These are phyloP conservation scores for Kwoniella mangroviensis DNA, from an alignment of 768 basidiomycete species.

Conservation along the genomic window DNA sequence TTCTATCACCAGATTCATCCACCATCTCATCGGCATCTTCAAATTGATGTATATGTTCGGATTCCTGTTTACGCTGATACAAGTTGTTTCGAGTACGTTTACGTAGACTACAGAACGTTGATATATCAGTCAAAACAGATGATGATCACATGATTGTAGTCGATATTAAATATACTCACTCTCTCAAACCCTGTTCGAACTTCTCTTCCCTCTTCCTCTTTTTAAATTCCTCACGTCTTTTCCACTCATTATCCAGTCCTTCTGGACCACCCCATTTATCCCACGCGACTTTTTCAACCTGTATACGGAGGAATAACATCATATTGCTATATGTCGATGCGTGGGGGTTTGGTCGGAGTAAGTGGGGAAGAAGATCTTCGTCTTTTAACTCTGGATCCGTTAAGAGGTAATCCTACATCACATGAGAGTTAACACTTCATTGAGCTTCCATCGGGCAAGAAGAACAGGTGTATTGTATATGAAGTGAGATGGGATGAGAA, in stretches of 20 bases:
- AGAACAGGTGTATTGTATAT: conserved; percentile 13
- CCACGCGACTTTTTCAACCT: conserved; percentile 91
- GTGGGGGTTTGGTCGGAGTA: conserved; percentile 92
- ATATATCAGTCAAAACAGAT: background rate
- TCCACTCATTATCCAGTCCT: conserved; percentile 85
- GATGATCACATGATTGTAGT: background rate
- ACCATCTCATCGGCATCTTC: conserved; percentile 62
- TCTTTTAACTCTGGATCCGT: conserved; percentile 94
- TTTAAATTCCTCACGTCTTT: conserved; percentile 76
- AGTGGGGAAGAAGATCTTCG: conserved; percentile 86
- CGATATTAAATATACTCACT: conserved; percentile 57
- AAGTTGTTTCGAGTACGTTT: conserved; percentile 83
- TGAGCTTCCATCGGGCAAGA: background rate
- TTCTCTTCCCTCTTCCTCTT: conserved; percentile 90
- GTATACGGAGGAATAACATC: conserved; percentile 94
- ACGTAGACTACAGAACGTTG: conserved; percentile 61
- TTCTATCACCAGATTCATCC: conserved; percentile 54
- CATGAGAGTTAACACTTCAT: background rate
- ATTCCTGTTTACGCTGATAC: conserved; percentile 84
- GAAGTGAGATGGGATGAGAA: background rate
- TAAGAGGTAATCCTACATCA: conserved; percentile 80
- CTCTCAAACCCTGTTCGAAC: conserved; percentile 85
- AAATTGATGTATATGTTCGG: conserved; percentile 86
- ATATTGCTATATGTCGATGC: conserved; percentile 95
- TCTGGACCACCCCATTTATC: conserved; percentile 97